phyloP scores from a whole-genome alignment of 2,329 filamentous ascomycete species.

The Sclerotinia sclerotiorum region DNA sequence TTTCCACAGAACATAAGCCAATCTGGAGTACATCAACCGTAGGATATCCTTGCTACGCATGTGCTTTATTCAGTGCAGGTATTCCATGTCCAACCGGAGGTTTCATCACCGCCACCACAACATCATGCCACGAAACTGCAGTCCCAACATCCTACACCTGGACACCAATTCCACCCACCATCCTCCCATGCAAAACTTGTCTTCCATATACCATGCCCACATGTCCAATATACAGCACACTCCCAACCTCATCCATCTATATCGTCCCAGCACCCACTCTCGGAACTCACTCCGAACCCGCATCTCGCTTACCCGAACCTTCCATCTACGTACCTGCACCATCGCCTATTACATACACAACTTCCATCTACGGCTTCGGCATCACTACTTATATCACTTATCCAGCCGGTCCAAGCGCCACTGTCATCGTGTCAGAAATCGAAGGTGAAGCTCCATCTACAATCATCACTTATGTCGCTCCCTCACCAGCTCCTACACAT shows the following conservation, averaged over 20 bases:
- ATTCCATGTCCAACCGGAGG: conserved; percentile 15
- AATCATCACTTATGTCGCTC: conserved; percentile 13
- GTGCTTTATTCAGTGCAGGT: conserved; percentile 25
- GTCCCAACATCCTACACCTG: conserved; percentile 26
- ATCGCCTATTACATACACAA: conserved; percentile 4
- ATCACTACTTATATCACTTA: conserved; percentile 17
- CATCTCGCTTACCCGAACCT: background rate
- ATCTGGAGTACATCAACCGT: conserved; percentile 25
- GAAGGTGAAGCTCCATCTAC: background rate
- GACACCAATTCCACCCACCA: conserved; percentile 20
- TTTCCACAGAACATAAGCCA: conserved; percentile 25
- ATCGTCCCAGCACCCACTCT: conserved; percentile 12
- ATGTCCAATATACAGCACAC: conserved; percentile 25
- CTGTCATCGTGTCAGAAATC: background rate
- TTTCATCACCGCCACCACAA: conserved; percentile 27
- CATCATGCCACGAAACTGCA: conserved; percentile 22
- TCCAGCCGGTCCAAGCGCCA: conserved; percentile 7
- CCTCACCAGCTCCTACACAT: background rate
- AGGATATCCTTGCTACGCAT: conserved; percentile 29
- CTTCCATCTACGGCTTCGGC: background rate
- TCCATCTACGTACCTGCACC: conserved; percentile 18
- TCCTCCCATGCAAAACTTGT: conserved; percentile 25
- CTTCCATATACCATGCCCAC: conserved; percentile 28
- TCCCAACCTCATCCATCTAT: conserved; percentile 12
- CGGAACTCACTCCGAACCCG: conserved; percentile 11